These are phyloP conservation scores for Terfezia boudieri DNA, from an alignment of 495 filamentous ascomycete species.

Conservation along the genomic window DNA sequence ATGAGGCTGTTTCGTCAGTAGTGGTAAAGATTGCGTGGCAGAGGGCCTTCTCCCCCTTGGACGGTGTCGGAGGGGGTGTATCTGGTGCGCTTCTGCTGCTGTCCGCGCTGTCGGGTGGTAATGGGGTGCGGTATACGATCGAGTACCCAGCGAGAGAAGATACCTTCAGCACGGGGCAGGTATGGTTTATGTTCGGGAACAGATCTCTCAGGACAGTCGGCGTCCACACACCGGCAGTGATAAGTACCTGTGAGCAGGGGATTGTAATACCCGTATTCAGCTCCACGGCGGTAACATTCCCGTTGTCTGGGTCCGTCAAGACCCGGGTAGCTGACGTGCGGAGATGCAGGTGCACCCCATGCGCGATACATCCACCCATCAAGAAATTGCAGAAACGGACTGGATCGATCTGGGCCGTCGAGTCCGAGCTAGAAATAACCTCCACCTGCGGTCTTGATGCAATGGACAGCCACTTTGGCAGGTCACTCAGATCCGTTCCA, in stretches of 20 bases:
- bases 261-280: slow-evolving; percentile 31
- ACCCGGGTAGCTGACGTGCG: slow-evolving; percentile 35
- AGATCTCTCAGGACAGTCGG: slow-evolving; percentile 35
- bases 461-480: slow-evolving; percentile 39
- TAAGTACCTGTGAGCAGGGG: slow-evolving; percentile 33
- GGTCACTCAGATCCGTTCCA: slow-evolving; percentile 1
- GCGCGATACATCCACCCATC: slow-evolving; percentile 29
- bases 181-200: slow-evolving; percentile 32
- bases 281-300: slow-evolving; percentile 24
- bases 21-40: slow-evolving; percentile 56
- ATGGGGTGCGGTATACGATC: slow-evolving; percentile 23
- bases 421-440: slow-evolving; percentile 37
- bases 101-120: no score
- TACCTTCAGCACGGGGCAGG: slow-evolving; percentile 26
- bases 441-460: slow-evolving; percentile 26
- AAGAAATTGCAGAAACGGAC: slow-evolving; percentile 40
- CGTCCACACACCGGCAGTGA: slow-evolving; percentile 53
- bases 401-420: slow-evolving; percentile 46
- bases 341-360: slow-evolving; percentile 45
- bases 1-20: slow-evolving; percentile 23
- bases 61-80: slow-evolving; percentile 33
- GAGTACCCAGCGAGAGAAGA: slow-evolving; percentile 47
- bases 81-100: no score
- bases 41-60: slow-evolving; percentile 13
- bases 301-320: slow-evolving; percentile 25